Conservation (phyloP, 2,329 filamentous ascomycete species). For the Akanthomyces uredinophilus region DNA sequence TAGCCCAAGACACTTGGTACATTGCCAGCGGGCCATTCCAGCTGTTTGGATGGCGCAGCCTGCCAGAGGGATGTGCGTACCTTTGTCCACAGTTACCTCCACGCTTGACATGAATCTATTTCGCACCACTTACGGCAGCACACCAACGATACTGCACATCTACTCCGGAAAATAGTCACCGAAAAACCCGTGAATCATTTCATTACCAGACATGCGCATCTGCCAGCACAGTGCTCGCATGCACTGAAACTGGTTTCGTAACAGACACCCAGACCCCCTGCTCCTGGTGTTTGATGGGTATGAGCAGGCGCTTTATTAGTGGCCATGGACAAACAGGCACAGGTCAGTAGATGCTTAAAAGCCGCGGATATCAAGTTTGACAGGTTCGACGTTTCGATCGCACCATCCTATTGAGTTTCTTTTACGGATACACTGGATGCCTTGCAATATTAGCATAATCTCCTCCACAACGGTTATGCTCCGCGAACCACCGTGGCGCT, state of each 20-base stretch:
- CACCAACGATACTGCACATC: background rate
- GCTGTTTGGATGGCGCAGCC: background rate
- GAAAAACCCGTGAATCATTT: background rate
- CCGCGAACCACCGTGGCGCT: no score
- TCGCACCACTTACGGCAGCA: no score
- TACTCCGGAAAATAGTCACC: background rate
- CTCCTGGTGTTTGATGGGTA: background rate
- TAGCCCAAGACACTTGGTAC: background rate
- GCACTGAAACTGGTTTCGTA: background rate
- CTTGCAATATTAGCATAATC: no score
- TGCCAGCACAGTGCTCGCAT: background rate
- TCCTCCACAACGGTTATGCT: no score
- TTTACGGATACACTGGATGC: no score
- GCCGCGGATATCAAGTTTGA: background rate
- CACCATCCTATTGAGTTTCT: background rate
- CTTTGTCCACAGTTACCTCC: background rate
- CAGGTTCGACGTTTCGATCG: background rate
- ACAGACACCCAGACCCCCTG: background rate
- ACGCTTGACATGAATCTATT: background rate
- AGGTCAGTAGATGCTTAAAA: background rate
- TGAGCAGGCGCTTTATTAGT: background rate
- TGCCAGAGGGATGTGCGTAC: background rate
- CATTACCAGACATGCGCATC: background rate
- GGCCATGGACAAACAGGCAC: background rate
- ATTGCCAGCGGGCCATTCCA: background rate